A percentile compares a stretch with the other conserved stretches of the same genome.
These are phyloP conservation scores for Fusarium staphyleae DNA, from an alignment of 2,329 filamentous ascomycete genomes.

Conservation along the genomic window DNA sequence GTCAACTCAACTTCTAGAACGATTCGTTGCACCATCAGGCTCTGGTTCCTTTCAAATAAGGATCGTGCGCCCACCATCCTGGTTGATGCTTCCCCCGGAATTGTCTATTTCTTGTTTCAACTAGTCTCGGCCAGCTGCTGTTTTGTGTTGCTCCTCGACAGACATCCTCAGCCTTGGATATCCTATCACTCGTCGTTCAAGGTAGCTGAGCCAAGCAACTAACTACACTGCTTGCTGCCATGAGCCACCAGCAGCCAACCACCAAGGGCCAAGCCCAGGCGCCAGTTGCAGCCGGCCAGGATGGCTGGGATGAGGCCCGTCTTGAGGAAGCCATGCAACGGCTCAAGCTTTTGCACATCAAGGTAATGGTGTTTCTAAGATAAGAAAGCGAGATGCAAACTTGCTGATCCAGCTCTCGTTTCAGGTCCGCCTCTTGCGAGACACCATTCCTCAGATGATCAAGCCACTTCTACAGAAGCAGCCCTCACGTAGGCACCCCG, in stretches of 20 bases:
- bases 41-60: conserved; percentile 16
- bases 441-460: conserved; percentile 50
- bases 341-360: conserved; percentile 62
- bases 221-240: conserved; percentile 19
- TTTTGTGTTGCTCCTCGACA: conserved; percentile 26
- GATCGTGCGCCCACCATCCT: conserved; percentile 11
- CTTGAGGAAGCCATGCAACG: conserved; percentile 58
- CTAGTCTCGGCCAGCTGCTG: conserved; percentile 12
- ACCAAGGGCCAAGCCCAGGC: conserved; percentile 29
- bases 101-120: conserved; percentile 15
- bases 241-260: conserved; percentile 35
- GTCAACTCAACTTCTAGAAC: conserved; percentile 33
- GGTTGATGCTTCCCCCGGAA: conserved; percentile 6
- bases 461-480: conserved; percentile 59
- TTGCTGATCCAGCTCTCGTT: conserved; percentile 29
- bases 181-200: conserved; percentile 1
- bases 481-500: conserved; percentile 55
- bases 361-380: conserved; percentile 48
- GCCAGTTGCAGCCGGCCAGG: conserved; percentile 37
- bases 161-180: conserved; percentile 15
- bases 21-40: conserved; percentile 21
- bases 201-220: conserved; percentile 7
- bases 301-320: conserved; percentile 56
- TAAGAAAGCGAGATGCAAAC: conserved; percentile 16
- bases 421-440: conserved; percentile 47